A percentile compares a stretch with the other conserved stretches of the same genome.
phyloP scores from a whole-genome alignment of 805 yeast genomes.

The Ogataea methanolica region DNA sequence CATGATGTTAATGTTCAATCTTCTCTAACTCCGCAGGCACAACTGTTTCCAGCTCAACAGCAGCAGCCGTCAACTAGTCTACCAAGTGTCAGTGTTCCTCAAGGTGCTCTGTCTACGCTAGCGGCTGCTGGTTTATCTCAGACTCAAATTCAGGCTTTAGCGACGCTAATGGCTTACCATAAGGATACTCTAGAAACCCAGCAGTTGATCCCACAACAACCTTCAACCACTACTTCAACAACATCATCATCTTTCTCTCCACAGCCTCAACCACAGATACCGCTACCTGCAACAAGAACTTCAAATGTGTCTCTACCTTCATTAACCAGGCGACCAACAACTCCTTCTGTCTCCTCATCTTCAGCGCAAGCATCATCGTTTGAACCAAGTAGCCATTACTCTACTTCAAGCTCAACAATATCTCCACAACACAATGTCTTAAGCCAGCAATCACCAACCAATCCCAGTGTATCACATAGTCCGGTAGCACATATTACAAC shows the following conservation, averaged over 20 bases:
- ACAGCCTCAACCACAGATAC: not conserved
- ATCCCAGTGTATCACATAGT: conserved; percentile 2
- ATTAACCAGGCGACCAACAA: conserved; percentile 6
- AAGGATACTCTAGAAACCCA: conserved; percentile 19
- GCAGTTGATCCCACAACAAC: not conserved
- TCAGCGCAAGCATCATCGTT: conserved; percentile 11
- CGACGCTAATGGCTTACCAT: conserved; percentile 71
- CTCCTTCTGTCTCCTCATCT: conserved; percentile 4
- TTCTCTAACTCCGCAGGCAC: conserved; percentile 24
- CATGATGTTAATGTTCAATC: too few species aligned
- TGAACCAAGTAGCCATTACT: conserved; percentile 8
- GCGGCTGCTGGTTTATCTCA: conserved; percentile 62
- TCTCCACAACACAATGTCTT: not conserved
- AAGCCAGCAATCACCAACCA: not conserved
- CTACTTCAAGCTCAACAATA: not conserved
- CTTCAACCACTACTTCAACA: not conserved
- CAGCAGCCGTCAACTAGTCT: not conserved
- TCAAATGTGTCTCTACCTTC: conserved; percentile 4
- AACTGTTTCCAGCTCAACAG: conserved; percentile 14
- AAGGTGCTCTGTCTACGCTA: conserved; percentile 62
- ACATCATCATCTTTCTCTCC: not conserved
- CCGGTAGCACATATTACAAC: conserved; percentile 1
- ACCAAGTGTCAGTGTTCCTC: conserved; percentile 67
- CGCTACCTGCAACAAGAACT: conserved; percentile 1
- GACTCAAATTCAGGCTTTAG: conserved; percentile 68